phyloP scores from a whole-genome alignment of 2,329 filamentous ascomycete genomes.

The Trichoderma sp. region DNA sequence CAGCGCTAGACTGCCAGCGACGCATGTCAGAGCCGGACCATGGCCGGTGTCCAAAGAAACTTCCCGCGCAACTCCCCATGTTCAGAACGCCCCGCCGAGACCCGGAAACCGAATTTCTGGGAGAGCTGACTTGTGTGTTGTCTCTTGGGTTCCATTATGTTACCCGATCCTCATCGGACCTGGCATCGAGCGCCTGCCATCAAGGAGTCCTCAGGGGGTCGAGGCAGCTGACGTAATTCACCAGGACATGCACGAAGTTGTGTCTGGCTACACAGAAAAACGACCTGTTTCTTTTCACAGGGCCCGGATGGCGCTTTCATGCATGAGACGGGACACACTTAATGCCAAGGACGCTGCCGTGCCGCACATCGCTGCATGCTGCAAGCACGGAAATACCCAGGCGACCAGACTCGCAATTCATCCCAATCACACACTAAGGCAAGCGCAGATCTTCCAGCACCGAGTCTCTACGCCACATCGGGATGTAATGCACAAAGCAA shows the following conservation, averaged over 20 bases:
- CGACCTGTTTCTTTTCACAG: conserved; percentile 13
- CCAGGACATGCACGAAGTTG: not conserved
- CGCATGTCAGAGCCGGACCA: conserved; percentile 24
- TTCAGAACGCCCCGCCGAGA: conserved; percentile 12
- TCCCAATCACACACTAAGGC: conserved; percentile 13
- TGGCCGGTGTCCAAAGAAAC: not conserved
- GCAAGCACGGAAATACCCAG: not conserved
- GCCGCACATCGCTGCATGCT: conserved; percentile 7
- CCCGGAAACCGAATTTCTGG: conserved; percentile 23
- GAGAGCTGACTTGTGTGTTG: not conserved
- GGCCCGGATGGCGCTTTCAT: conserved; percentile 4
- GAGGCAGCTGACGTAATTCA: not conserved
- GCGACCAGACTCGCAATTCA: not conserved
- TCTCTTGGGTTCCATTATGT: not conserved
- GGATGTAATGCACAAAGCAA: conserved; percentile 14
- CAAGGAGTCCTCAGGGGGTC: not conserved
- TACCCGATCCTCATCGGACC: not conserved
- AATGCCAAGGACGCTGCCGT: conserved; percentile 4
- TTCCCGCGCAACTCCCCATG: conserved; percentile 16
- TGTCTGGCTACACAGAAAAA: conserved; percentile 15
- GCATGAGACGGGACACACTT: conserved; percentile 5
- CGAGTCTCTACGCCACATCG: conserved; percentile 10
- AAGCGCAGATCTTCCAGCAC: conserved; percentile 21
- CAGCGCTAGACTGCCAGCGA: conserved; percentile 20
- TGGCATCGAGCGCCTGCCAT: not conserved